These are phyloP conservation scores for Sclerotiophoma versabilis DNA, from an alignment of 2,329 filamentous ascomycete genomes.

Conservation along the genomic window DNA sequence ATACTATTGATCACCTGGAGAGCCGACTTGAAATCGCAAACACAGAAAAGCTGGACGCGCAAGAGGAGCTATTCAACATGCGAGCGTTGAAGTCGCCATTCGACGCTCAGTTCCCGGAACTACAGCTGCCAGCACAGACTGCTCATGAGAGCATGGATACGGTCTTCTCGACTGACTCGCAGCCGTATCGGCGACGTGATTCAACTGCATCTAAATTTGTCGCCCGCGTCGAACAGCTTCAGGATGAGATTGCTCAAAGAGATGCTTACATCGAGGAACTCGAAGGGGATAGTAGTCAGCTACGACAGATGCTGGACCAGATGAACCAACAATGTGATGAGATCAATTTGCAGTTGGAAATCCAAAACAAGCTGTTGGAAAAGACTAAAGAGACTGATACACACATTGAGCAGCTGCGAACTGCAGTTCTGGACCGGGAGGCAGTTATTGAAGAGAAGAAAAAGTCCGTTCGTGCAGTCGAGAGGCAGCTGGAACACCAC, in stretches of 20 bases:
- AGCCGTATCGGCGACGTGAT: constrained; percentile 22
- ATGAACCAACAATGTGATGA: constrained; percentile 34
- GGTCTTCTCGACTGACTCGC: constrained; percentile 35
- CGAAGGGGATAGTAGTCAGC: constrained; percentile 27
- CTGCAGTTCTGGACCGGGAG: constrained; percentile 41
- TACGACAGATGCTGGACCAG: constrained; percentile 28
- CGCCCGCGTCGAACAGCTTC: constrained; percentile 41
- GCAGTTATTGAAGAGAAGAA: constrained; percentile 43
- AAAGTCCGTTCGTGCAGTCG: constrained; percentile 33
- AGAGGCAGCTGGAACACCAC: constrained; percentile 51
- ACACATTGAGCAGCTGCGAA: constrained; percentile 40
- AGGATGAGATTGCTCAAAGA: constrained; percentile 43
- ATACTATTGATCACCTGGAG: constrained; percentile 49
- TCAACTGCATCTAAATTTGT: constrained; percentile 32
- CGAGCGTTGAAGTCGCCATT: constrained; percentile 38
- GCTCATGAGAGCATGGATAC: constrained; percentile 39
- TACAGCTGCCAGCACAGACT: constrained; percentile 11
- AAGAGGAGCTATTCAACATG: constrained; percentile 46
- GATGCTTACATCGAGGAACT: constrained; percentile 34
- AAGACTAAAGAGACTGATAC: constrained; percentile 36
- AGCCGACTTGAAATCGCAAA: constrained; percentile 51
- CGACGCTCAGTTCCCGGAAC: constrained; percentile 24
- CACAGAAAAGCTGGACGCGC: constrained; percentile 51
- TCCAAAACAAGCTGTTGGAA: constrained; percentile 37
- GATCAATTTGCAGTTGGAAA: constrained; percentile 35